Base-by-base conservation (phyloP, 768 basidiomycete genomes). In the Russula sp. region DNA sequence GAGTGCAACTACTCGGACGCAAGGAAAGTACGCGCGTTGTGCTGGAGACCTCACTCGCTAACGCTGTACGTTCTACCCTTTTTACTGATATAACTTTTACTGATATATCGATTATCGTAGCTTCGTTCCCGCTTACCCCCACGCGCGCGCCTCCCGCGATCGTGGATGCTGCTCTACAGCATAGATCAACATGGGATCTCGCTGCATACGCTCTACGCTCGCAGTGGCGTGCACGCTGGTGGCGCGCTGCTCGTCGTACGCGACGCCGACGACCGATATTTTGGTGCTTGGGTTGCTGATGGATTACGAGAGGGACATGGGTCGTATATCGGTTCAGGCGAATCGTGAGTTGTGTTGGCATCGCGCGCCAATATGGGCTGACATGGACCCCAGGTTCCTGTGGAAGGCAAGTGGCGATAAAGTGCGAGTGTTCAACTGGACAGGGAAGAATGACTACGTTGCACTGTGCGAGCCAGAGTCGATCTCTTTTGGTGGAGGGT, bases 131-230 rank as follows among this genome's bases (percentile, higher is more conserved):
- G 85, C 62, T 79, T 95, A 1, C 89, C 92, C 0, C 85, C 91
- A 0, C 81, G 94, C 7, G 79, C 83, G 1, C 86, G 88, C 5
- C 82, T 95, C 20, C 81, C 87, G 0, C 78, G 80, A 8, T 76
- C 79, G 32, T 96, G 94, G 94, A 81, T 82, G 0, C 81, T 95
- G 0, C 75, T 94, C 6, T 94, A 95, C 76, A 94, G 92, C 18
- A 80, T 97, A 20, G 96, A 98, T 71, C 94, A 97, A 71, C 90
- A 98, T 69, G 96, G 96, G 0, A 94, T 95, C 51, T 95, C 93
- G 14, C 79, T 98, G 16, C 86, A 88, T 51, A 97, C 96, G 1
- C 81, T 98, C 6, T 98, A 97, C 73, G 71, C 80, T 2, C 81
- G 81, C 1, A 90, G 87, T 59, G 84, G 83, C 57, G 69, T 73